Percentiles rank a stretch among this genome's conserved stretches.
phyloP scores from a whole-genome alignment of 805 yeast species.

The Sugiyamaella smithiae region DNA sequence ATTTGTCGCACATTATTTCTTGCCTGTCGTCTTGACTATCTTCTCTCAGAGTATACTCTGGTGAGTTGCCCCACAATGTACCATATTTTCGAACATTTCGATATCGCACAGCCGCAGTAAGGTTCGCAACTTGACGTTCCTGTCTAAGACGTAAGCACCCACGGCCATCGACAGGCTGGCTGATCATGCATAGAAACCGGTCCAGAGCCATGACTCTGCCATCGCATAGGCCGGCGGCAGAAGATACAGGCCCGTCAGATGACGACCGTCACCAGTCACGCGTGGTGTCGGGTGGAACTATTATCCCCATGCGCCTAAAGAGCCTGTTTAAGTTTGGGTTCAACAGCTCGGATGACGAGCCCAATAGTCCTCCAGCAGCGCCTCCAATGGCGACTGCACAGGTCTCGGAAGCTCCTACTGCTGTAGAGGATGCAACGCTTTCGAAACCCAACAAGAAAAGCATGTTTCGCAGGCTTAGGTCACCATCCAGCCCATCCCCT shows the following conservation, averaged over 20 bases:
- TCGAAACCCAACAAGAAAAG: slow-evolving; percentile 1
- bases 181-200: slow-evolving; percentile 16
- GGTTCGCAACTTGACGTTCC: no score
- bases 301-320: slow-evolving; percentile 33
- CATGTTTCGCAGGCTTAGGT: slow-evolving; percentile 24
- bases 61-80: no score
- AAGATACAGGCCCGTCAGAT: slow-evolving; percentile 3
- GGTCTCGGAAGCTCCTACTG: slow-evolving; percentile 2
- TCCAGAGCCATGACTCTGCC: slow-evolving; percentile 24
- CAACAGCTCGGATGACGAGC: background rate
- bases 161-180: no score
- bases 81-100: no score
- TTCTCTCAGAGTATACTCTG: no score
- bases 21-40: no score
- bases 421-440: background rate
- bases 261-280: background rate
- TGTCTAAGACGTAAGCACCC: no score
- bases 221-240: slow-evolving; percentile 6
- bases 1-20: no score
- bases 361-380: background rate
- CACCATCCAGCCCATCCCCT: slow-evolving; percentile 24
- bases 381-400: background rate
- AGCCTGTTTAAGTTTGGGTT: slow-evolving; percentile 33
- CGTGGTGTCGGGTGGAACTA: background rate
- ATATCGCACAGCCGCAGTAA: no score